A percentile compares a stretch with the other conserved stretches of the same genome.
Conservation (phyloP, 2,329 filamentous ascomycete genomes). For the Cylindrodendrum hubeiense region DNA sequence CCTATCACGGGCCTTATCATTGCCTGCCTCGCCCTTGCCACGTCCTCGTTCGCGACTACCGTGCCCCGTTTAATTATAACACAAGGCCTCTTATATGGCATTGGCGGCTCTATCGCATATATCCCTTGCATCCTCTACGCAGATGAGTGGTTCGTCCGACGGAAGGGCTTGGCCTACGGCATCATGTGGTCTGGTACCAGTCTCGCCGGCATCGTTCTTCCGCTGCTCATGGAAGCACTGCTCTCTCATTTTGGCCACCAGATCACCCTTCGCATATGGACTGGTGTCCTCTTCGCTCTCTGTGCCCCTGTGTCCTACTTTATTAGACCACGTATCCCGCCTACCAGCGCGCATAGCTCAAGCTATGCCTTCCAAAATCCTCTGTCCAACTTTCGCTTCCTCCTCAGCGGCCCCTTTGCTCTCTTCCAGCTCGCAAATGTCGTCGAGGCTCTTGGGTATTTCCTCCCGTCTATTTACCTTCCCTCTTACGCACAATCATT, state of each 20-base stretch:
- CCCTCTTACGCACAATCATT: slow-evolving; percentile 63
- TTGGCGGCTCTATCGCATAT: slow-evolving; percentile 66
- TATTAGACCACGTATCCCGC: slow-evolving; percentile 63
- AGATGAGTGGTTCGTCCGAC: slow-evolving; percentile 66
- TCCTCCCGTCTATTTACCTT: slow-evolving; percentile 70
- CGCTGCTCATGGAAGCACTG: slow-evolving; percentile 4
- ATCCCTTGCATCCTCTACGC: slow-evolving; percentile 65
- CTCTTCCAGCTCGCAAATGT: slow-evolving; percentile 67
- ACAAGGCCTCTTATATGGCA: slow-evolving; percentile 68
- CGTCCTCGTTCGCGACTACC: slow-evolving; percentile 61
- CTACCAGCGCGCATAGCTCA: slow-evolving; percentile 27
- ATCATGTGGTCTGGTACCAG: slow-evolving; percentile 57
- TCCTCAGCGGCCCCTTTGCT: slow-evolving; percentile 63
- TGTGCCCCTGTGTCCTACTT: slow-evolving; percentile 64
- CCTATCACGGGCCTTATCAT: slow-evolving; percentile 56
- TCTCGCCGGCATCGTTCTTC: slow-evolving; percentile 13
- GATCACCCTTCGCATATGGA: slow-evolving; percentile 51
- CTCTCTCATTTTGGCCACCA: slow-evolving; percentile 1
- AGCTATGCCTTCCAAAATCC: slow-evolving; percentile 44
- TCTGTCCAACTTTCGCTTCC: slow-evolving; percentile 55
- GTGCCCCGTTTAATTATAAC: slow-evolving; percentile 65
- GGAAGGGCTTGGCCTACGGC: slow-evolving; percentile 62
- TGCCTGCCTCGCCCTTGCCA: slow-evolving; percentile 60
- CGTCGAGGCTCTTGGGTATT: slow-evolving; percentile 68
- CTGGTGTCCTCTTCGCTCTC: slow-evolving; percentile 59